Base-by-base conservation (phyloP, 345 rosid species). In the Eucalyptus tenuipes region DNA sequence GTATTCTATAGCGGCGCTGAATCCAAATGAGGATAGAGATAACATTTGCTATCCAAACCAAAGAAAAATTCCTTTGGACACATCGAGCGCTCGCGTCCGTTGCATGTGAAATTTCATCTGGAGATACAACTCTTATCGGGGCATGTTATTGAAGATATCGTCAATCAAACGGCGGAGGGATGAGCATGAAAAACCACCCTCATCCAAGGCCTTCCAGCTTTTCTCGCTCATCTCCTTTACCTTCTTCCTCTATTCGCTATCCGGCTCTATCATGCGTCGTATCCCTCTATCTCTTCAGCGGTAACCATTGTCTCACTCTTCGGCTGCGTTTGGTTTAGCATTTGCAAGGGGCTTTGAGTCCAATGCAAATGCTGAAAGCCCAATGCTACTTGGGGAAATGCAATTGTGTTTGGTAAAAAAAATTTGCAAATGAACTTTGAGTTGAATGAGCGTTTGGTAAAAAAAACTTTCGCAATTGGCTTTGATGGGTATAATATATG, bases 161-260 rank as follows among this genome's bases (percentile, higher is more conserved):
- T n/a, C 42, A 15, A 94, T 88, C 80, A 93, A 92, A 87, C 89
- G 89, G 18, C 82, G 61, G 13, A 93, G 50, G 2, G 91, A 88
- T 13, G 87, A 87, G 87, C 50, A 79, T 5, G 95, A 93, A 59
- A 95, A 94, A n/a, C 95, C 95, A 61, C 93, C 94, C 6, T 93
- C 91, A 12, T 66, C 47, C 89, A 92, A 52, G n/a, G 94, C 92
- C 81, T 89, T 91, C 89, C 89, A 89, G n/a, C 92, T 89, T 53
- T 37, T 64, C 14, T 31, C 87, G 52, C 93, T 91, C 53, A 89
- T 87, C 59, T 92, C 93, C 87, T 86, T 90, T 3, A 90, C 94
- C 87, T 88, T 93, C 40, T 66, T 86, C 45, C 61, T 91, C 50
- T 92, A 90, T 1, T 82, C 45, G 9, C 88, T 89, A 27, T 87